Evolutionary conservation across 805 yeast genomes (phyloP), one percentile per base, ranked within the genome.

Genomic region (Lachancea sp.): DNA sequence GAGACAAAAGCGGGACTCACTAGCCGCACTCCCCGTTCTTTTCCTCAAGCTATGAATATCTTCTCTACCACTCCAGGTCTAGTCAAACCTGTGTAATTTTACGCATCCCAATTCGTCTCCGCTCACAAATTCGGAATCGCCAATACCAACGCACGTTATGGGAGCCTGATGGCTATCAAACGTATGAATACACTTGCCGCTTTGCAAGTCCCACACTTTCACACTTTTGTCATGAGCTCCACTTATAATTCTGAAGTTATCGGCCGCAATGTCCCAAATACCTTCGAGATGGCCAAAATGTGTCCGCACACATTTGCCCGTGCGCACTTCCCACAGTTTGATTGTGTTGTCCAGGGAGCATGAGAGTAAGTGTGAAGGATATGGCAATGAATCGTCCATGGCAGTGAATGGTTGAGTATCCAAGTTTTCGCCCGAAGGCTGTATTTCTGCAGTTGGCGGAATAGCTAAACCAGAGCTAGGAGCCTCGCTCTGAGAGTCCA

Each of bases 281-380:
- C 98, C 98, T 63, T 92, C 97, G 40, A 90, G 87, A 58, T 92
- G 98, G 2, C 98, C 98, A 67, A 90, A 92, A 61, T 92, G 90
- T 0, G 98, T 92, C 43, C 96, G 72, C 8, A 88, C 76, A 56
- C 97, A 90, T 60, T 78, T 77, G 3, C 97, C 96, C 1, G 92
- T 77, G 46, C 70, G 70, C 22, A 88, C 82, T 51, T 87, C 94
- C 97, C 97, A 89, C 35, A 90, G 62, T 59, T 89, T 87, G 60
- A 89, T 87, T 5, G 97, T 89, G 62, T 88, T 88, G 61, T 89
- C 97, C 45, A 90, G 67, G 1, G 96, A 86, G 12, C 94, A 87
- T 0, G 96, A 82, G 19, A 89, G 64, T 41, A 89, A 60, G 63
- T 90, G 95, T 0, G 95, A 81, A 11, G 97, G 96, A 43, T 77